Base-by-base conservation (phyloP, 2,329 filamentous ascomycete genomes). In the Aspergillus luchuensis region DNA sequence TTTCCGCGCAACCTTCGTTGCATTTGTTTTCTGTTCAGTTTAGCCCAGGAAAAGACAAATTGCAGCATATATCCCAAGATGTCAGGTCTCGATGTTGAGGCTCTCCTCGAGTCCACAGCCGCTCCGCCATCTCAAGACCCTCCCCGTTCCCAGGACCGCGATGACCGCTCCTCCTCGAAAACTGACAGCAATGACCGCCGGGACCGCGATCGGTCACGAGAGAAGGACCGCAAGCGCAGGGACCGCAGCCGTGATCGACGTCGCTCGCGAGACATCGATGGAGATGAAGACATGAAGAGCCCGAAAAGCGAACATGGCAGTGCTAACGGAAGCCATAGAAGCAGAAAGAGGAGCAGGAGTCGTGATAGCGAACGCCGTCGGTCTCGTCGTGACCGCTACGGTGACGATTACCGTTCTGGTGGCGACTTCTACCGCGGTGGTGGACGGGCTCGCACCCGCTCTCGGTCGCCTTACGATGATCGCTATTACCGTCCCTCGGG, bases 101-200 rank as follows among this genome's bases (percentile, higher is more conserved):
- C 92, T 67, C 85, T 97, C 66, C 87, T 97, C 69, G 92, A 97
- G 78, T 91, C 90, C 55, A 91, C 91, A 64, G 91, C 91, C 56
- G 88, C 87, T 74, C 82, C 83, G 50, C 66, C 69, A 49, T 68
- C 74, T 47, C 71, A 74, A 50, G 67, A 74, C 17, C 60, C 72
- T 41, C 68, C 72, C 61, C 71, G 72, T 30, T 66, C 77, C 67
- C 85, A 86, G 64, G 84, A 87, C 65, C 80, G 82, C 66, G 85
- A 87, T 67, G 79, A 82, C 70, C 82, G 84, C 59, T 81, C 84
- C 65, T 81, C 84, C 65, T 28, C 25, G 25, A 87, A 82, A 66
- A 78, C 80, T 65, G 85, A 85, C 58, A 79, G 81, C 66, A 80
- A 79, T 68, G 83, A 86, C 66, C 83, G 83, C 61, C 79, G 81